Conservation (phyloP, 2,329 filamentous ascomycete species). For the Neonectria magnoliae region DNA sequence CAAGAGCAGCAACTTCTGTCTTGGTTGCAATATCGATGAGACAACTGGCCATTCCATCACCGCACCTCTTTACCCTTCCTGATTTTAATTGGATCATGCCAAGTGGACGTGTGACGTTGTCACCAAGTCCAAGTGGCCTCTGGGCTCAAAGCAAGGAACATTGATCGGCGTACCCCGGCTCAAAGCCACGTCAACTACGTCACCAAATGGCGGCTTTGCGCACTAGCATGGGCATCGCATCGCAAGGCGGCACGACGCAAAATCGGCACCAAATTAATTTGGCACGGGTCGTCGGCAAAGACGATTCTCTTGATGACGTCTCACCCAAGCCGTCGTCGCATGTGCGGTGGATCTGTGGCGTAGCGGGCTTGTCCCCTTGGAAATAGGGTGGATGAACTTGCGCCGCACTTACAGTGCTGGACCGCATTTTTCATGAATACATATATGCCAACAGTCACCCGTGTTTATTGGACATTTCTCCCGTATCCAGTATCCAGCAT, state of each 20-base stretch:
- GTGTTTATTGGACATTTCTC: background rate
- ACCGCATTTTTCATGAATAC: background rate
- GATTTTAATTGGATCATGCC: constrained; percentile 26
- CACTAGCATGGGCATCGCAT: constrained; percentile 30
- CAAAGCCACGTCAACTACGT: constrained; percentile 40
- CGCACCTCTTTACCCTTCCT: constrained; percentile 10
- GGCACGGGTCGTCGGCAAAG: constrained; percentile 26
- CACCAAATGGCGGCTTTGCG: constrained; percentile 31
- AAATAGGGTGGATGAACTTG: constrained; percentile 8
- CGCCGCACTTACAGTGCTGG: background rate
- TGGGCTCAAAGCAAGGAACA: constrained; percentile 38
- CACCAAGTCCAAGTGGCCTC: constrained; percentile 19
- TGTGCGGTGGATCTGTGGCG: constrained; percentile 27
- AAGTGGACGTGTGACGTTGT: constrained; percentile 35
- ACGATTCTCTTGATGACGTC: constrained; percentile 39
- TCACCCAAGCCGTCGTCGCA: constrained; percentile 32
- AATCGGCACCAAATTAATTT: constrained; percentile 3
- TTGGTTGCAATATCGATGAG: constrained; percentile 14
- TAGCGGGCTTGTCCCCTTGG: constrained; percentile 19
- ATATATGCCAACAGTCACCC: constrained; percentile 8
- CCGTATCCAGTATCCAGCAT: constrained; percentile 1
- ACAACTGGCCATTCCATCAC: constrained; percentile 22
- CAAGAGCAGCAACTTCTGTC: constrained; percentile 6
- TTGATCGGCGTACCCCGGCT: constrained; percentile 29
- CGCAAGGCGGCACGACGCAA: constrained; percentile 30